These are phyloP conservation scores for Byssothecium circinans DNA, from an alignment of 2,329 filamentous ascomycete genomes.

Conservation along the genomic window DNA sequence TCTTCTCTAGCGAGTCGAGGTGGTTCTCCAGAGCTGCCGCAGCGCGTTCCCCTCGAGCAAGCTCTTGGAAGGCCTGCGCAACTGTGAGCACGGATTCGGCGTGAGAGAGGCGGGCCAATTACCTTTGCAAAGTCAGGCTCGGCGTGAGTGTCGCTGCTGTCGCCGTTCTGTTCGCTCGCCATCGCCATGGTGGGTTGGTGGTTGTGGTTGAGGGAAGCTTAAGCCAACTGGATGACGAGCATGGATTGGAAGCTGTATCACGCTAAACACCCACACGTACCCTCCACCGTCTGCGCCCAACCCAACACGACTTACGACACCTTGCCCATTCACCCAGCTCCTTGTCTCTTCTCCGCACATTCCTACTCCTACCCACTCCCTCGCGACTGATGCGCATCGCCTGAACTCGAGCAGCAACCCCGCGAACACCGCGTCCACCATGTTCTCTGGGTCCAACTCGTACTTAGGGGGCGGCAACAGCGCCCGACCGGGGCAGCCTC, in stretches of 20 bases:
- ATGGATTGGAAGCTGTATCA: no score
- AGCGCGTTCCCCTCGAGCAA: constrained; percentile 58
- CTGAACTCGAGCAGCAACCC: constrained; percentile 3
- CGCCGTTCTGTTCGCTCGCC: constrained; percentile 36
- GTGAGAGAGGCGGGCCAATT: background rate
- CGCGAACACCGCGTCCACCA: constrained; percentile 46
- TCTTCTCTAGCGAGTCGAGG: constrained; percentile 56
- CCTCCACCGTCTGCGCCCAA: constrained; percentile 7
- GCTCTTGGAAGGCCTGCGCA: constrained; percentile 52
- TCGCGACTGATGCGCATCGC: constrained; percentile 2
- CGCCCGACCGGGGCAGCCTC: constrained; percentile 65
- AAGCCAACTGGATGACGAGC: constrained; percentile 5
- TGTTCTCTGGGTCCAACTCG: constrained; percentile 90
- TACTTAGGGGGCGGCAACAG: constrained; percentile 79
- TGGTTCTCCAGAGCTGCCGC: constrained; percentile 59
- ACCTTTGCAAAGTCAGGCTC: constrained; percentile 43
- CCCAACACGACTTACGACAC: no score
- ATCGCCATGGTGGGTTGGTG: constrained; percentile 14
- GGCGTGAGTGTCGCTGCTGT: constrained; percentile 19
- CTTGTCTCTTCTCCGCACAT: constrained; percentile 1
- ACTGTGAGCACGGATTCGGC: background rate
- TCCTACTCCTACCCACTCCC: constrained; percentile 23
- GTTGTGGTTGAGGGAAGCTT: constrained; percentile 17
- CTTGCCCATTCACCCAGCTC: background rate
- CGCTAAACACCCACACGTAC: constrained; percentile 12